Evolutionary conservation across 192 early-diverging fungal species (phyloP), one percentile per base, ranked within the genome.

Genomic region (Backusella luteola): DNA sequence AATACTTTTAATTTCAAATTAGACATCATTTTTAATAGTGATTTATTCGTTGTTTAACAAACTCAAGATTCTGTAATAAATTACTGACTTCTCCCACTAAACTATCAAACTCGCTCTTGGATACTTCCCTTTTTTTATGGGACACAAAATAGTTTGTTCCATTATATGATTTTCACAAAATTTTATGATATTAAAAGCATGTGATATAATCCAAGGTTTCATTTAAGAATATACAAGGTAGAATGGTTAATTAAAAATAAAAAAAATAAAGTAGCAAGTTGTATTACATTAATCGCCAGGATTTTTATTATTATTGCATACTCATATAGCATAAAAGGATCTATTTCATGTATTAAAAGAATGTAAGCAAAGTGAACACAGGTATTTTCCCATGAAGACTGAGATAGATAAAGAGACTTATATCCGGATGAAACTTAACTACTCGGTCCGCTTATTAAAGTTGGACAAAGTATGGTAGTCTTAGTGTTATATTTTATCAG

Each of bases 121-220:
- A 23, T 9, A 21, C 11, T 21, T 11, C 6, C 3, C 8, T 26
- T 59, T 59, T 26, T 63, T 63, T 63, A 8, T 63, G 12, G 21
- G 23, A 29, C 53, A 29, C 9, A 63, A 26, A 63, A 63, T 8
- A 29, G 23, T 14, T 29, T 63, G 56, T 63, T 63, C 56, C 9
- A 23, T 63, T 49, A 63, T 63, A 63, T 63, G 56, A 63, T 63
- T 63, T 63, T 63, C 56, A 63, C 23, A 63, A 29, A 12, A 63
- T 5, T 59, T 63, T 11, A 26, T 63, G 23, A 4, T 63, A 23
- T 63, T 29, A 63, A 63, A 63, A 29, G 56, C 56, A 63, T 63
- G 23, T 63, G 56, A 63, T 63, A 14, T 63, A 63, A 26, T 29
- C 56, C 9, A 12, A 63, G 23, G 8, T 29, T 59, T 59, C 7